Percentiles rank a stretch among this genome's conserved stretches.
These are phyloP conservation scores for Lindgomyces ingoldianus DNA, from an alignment of 495 filamentous ascomycete species.

Conservation along the genomic window DNA sequence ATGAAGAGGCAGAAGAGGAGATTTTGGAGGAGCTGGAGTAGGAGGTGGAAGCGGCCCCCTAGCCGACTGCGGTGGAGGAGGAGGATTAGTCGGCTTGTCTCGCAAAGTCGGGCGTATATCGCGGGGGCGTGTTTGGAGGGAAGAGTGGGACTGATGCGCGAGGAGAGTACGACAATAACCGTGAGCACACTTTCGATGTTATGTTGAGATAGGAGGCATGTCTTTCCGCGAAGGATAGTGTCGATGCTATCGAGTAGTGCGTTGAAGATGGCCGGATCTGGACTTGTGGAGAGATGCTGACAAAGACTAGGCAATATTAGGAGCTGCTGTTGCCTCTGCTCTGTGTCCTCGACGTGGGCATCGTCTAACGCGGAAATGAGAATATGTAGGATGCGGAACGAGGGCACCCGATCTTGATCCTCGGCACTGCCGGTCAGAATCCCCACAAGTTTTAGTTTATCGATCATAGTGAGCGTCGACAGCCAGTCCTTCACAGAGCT, in stretches of 20 bases:
- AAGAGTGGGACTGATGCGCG: conserved; percentile 28
- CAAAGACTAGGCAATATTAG: conserved; percentile 20
- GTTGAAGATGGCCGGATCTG: conserved; percentile 11
- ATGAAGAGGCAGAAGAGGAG: conserved; percentile 66
- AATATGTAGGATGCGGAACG: conserved; percentile 14
- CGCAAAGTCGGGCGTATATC: conserved; percentile 64
- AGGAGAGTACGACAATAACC: conserved; percentile 15
- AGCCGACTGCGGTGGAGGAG: conserved; percentile 65
- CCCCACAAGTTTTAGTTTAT: conserved; percentile 12
- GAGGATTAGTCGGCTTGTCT: conserved; percentile 57
- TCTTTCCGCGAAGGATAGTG: conserved; percentile 29
- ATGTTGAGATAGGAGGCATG: conserved; percentile 19
- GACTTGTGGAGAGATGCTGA: not conserved
- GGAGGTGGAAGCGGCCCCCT: conserved; percentile 69
- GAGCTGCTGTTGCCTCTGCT: conserved; percentile 25
- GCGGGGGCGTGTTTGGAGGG: conserved; percentile 50
- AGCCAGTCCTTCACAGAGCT: conserved; percentile 6
- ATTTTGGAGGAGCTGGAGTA: conserved; percentile 62
- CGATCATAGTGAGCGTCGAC: not conserved
- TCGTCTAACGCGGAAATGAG: conserved; percentile 16
- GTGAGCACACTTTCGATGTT: conserved; percentile 27
- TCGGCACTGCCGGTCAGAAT: not conserved
- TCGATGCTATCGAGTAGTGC: conserved; percentile 27
- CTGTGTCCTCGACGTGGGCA: conserved; percentile 3
- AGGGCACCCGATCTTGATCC: not conserved